A percentile compares a stretch with the other conserved stretches of the same genome.
These are phyloP conservation scores for Chimonanthus praecox DNA, from an alignment of 164 flowering plant species.

Conservation along the genomic window DNA sequence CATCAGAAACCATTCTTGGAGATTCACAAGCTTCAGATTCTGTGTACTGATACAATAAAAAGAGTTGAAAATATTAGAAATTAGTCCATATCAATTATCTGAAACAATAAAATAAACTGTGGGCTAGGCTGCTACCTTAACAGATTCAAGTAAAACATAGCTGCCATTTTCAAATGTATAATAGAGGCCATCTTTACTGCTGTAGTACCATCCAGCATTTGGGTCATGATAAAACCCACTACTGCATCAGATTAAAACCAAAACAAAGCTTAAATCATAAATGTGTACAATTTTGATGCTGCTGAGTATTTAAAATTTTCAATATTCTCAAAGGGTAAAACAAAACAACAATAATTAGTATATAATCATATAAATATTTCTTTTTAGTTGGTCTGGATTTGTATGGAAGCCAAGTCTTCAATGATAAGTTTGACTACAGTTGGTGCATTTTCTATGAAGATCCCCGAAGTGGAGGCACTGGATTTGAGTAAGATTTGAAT, in stretches of 20 bases:
- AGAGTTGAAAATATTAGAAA: background rate
- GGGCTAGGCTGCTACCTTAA: conserved; percentile 26
- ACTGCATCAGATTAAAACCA: conserved; percentile 33
- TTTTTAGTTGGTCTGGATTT: too few species aligned
- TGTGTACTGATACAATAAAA: conserved; percentile 16
- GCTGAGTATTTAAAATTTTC: background rate
- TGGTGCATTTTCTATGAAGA: too few species aligned
- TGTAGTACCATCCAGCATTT: conserved; percentile 82
- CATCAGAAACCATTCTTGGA: conserved; percentile 13
- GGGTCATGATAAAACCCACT: conserved; percentile 94
- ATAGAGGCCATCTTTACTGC: conserved; percentile 66
- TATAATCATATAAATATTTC: too few species aligned
- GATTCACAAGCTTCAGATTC: conserved; percentile 16
- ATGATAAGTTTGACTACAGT: too few species aligned
- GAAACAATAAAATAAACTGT: background rate
- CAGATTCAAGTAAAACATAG: conserved; percentile 57
- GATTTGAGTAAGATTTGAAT: background rate
- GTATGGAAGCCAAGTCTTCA: too few species aligned
- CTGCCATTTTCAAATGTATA: conserved; percentile 83
- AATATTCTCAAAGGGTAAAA: background rate
- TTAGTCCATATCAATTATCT: conserved; percentile 1
- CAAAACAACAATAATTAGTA: too few species aligned
- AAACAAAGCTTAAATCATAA: background rate
- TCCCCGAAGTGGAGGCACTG: too few species aligned
- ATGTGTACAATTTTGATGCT: background rate